Conservation (phyloP, 495 filamentous ascomycete genomes). For the Penicillium turbatum region DNA sequence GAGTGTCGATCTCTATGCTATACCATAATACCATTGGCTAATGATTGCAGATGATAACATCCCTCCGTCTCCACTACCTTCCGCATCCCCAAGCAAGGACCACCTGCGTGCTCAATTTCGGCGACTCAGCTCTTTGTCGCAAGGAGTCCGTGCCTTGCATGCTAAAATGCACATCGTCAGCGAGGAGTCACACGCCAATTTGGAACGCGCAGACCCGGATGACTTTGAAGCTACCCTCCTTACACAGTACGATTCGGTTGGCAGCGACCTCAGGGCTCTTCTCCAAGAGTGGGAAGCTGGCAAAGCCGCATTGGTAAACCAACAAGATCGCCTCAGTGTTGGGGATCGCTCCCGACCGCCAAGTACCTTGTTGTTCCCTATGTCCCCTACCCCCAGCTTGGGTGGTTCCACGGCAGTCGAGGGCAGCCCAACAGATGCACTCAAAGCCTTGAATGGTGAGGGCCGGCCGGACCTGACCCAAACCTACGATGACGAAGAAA, state of each 20-base stretch:
- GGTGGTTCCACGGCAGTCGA: constrained; percentile 84
- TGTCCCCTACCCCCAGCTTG: constrained; percentile 75
- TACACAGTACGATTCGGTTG: constrained; percentile 91
- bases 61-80: constrained; percentile 61
- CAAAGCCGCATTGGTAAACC: constrained; percentile 66
- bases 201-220: constrained; percentile 67
- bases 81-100: constrained; percentile 71
- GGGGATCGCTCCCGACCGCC: constrained; percentile 64
- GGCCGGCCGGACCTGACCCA: constrained; percentile 31
- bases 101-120: constrained; percentile 77
- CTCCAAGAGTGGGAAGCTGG: constrained; percentile 91
- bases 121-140: constrained; percentile 79
- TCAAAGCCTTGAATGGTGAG: constrained; percentile 71
- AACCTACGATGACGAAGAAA: constrained; percentile 57
- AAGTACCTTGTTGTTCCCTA: constrained; percentile 62
- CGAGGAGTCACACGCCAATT: constrained; percentile 76
- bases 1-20: constrained; percentile 29
- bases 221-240: constrained; percentile 69
- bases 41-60: constrained; percentile 42
- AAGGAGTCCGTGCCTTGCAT: constrained; percentile 86
- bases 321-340: constrained; percentile 52
- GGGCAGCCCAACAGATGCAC: constrained; percentile 69
- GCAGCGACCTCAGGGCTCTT: constrained; percentile 74
- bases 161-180: constrained; percentile 91
- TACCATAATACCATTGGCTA: constrained; percentile 19